Conservation (phyloP, 202 grass and related monocot genomes). For the Setaria viridis region DNA sequence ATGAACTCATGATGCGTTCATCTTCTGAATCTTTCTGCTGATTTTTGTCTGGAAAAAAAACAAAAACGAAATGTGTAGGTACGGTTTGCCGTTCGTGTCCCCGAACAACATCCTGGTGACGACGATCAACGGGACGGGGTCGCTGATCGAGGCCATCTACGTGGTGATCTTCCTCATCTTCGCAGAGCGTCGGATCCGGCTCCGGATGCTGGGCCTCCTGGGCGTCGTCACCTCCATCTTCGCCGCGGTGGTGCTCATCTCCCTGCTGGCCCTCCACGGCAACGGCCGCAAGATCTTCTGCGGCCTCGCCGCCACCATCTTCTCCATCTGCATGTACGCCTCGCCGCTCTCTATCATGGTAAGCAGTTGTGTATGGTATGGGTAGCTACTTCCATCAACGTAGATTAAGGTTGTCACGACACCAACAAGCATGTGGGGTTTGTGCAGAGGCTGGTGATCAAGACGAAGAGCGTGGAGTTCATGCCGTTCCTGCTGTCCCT, state of each 20-base stretch:
- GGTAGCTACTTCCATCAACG: not conserved
- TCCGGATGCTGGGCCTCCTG: constrained; percentile 65
- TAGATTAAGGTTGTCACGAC: too few relatives aligned
- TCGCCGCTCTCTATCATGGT: constrained; percentile 98
- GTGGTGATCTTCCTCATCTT: constrained; percentile 92
- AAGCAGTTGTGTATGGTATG: too few relatives aligned
- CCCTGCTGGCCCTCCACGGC: constrained; percentile 76
- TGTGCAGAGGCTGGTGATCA: constrained; percentile 93
- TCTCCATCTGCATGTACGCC: constrained; percentile 98
- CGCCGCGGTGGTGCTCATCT: constrained; percentile 66
- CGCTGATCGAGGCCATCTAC: constrained; percentile 77
- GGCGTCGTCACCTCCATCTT: constrained; percentile 66
- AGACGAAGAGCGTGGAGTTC: constrained; percentile 98
- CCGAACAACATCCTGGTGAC: constrained; percentile 93
- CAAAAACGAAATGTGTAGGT: constrained; percentile 49
- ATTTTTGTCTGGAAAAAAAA: not conserved
- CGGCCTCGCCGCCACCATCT: constrained; percentile 80
- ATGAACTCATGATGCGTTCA: not conserved
- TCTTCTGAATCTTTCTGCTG: not conserved
- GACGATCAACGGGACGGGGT: constrained; percentile 87
- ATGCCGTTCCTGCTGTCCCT: constrained; percentile 99
- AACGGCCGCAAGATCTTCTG: constrained; percentile 83
- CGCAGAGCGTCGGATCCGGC: constrained; percentile 52
- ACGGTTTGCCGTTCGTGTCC: constrained; percentile 89
- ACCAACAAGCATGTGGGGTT: not conserved